Conservation (phyloP, 139 green algal genomes). For the Tetradesmus obliquus region DNA sequence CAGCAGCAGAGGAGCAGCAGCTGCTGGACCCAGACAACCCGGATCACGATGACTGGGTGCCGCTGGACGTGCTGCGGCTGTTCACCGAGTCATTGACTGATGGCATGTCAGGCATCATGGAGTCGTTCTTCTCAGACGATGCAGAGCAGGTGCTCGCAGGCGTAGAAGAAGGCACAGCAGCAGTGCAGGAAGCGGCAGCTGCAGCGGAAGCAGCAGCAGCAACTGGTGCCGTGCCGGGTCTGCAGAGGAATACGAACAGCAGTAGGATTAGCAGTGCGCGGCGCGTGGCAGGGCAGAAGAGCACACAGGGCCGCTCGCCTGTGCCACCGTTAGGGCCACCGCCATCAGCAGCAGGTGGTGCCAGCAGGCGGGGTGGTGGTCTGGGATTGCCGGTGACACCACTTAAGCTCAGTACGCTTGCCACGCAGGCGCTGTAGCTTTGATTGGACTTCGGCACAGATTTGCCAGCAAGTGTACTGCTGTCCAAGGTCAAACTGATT, state of each 20-base stretch:
- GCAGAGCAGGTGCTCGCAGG: constrained; percentile 3
- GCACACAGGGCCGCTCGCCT: not conserved
- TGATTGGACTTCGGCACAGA: not conserved
- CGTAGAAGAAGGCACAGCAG: not conserved
- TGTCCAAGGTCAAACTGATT: not conserved
- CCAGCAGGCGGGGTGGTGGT: not conserved
- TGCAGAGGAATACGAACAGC: not conserved
- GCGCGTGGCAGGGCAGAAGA: not conserved
- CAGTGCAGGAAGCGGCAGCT: not conserved
- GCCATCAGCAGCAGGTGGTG: not conserved
- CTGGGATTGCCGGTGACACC: not conserved
- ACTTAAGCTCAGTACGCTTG: not conserved
- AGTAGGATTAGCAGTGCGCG: not conserved
- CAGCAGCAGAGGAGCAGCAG: constrained; percentile 28
- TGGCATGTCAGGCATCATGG: constrained; percentile 40
- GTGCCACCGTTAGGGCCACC: not conserved
- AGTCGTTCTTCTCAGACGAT: constrained; percentile 23
- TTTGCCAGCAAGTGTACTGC: not conserved
- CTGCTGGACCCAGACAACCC: not conserved
- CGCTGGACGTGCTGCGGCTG: constrained; percentile 8
- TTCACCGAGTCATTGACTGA: constrained; percentile 27
- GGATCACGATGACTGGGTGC: constrained; percentile 21
- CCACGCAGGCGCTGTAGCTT: not conserved
- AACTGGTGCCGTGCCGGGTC: not conserved
- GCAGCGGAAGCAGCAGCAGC: not conserved